A percentile compares a stretch with the other conserved stretches of the same genome.
Conservation (phyloP, 805 yeast genomes). For the Ogataea wickerhamii region DNA sequence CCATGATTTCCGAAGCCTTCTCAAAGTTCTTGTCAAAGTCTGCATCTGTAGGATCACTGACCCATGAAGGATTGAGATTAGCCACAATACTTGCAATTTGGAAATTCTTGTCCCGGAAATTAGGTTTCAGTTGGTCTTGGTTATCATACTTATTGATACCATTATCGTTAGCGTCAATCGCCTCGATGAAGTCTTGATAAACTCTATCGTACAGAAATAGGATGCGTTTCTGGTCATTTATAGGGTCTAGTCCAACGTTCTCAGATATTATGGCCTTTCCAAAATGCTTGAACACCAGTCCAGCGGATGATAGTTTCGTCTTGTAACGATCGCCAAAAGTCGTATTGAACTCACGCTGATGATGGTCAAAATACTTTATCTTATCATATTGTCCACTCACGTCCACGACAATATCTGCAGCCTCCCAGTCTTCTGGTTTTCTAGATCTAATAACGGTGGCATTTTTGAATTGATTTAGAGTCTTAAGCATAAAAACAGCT, state of each 20-base stretch:
- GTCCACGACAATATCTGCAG: slow-evolving; percentile 89
- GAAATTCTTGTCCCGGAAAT: slow-evolving; percentile 69
- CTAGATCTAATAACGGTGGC: slow-evolving; percentile 80
- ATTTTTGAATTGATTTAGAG: slow-evolving; percentile 62
- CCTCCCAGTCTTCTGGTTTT: slow-evolving; percentile 76
- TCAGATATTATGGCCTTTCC: slow-evolving; percentile 67
- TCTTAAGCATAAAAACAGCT: slow-evolving; percentile 81
- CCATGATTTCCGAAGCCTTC: slow-evolving; percentile 79
- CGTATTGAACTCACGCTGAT: slow-evolving; percentile 86
- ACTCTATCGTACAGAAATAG: slow-evolving; percentile 68
- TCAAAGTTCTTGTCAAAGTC: slow-evolving; percentile 63
- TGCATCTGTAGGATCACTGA: slow-evolving; percentile 59
- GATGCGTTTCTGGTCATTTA: slow-evolving; percentile 39
- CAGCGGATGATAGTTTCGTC: slow-evolving; percentile 92
- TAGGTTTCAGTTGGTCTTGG: slow-evolving; percentile 48
- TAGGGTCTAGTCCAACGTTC: slow-evolving; percentile 40
- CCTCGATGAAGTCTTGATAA: slow-evolving; percentile 85
- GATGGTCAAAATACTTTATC: slow-evolving; percentile 87
- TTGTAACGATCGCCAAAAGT: slow-evolving; percentile 58
- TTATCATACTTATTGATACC: slow-evolving; percentile 73
- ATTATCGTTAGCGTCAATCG: slow-evolving; percentile 94
- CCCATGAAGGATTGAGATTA: slow-evolving; percentile 84
- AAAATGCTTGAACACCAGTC: slow-evolving; percentile 83
- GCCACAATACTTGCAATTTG: slow-evolving; percentile 76
- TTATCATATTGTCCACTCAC: slow-evolving; percentile 91